Evolutionary conservation across 495 filamentous ascomycete species (phyloP).

Genomic region (Friedmanniomyces endolithicus): DNA sequence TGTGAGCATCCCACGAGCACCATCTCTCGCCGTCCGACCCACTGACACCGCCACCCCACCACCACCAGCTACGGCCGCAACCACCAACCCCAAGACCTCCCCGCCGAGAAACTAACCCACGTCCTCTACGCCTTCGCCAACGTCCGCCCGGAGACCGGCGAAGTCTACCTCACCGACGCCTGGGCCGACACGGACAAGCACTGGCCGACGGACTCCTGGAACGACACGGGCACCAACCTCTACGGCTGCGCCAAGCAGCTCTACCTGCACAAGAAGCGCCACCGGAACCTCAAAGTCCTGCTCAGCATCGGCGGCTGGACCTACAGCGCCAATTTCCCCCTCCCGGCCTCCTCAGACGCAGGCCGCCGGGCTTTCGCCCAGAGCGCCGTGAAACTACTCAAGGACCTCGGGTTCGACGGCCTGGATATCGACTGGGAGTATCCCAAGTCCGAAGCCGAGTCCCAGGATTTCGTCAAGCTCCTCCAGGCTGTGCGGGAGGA

Average conservation of each 20-base stretch:
- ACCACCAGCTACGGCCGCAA: constrained; percentile 24
- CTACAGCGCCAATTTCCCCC: constrained; percentile 74
- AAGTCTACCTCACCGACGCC: constrained; percentile 70
- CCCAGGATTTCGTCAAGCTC: constrained; percentile 56
- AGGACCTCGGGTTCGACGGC: constrained; percentile 51
- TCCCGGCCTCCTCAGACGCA: constrained; percentile 51
- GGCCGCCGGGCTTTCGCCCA: constrained; percentile 56
- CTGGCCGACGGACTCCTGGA: constrained; percentile 66
- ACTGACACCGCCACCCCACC: background rate
- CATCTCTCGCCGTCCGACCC: too few relatives aligned
- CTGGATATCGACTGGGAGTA: constrained; percentile 63
- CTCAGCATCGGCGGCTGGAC: constrained; percentile 97
- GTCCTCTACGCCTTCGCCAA: constrained; percentile 86
- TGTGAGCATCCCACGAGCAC: background rate
- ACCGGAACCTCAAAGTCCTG: constrained; percentile 81
- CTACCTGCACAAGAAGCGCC: constrained; percentile 72
- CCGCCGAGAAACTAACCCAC: constrained; percentile 79
- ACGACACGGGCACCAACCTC: constrained; percentile 43
- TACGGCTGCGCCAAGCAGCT: constrained; percentile 94
- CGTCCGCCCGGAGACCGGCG: constrained; percentile 58
- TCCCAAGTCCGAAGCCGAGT: constrained; percentile 45
- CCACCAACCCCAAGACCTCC: constrained; percentile 76
- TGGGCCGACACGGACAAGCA: constrained; percentile 84
- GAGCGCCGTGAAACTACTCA: constrained; percentile 52
- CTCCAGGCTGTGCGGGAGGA: constrained; percentile 52